Conservation (phyloP, 768 basidiomycete species). For the Suillus cothurnatus region DNA sequence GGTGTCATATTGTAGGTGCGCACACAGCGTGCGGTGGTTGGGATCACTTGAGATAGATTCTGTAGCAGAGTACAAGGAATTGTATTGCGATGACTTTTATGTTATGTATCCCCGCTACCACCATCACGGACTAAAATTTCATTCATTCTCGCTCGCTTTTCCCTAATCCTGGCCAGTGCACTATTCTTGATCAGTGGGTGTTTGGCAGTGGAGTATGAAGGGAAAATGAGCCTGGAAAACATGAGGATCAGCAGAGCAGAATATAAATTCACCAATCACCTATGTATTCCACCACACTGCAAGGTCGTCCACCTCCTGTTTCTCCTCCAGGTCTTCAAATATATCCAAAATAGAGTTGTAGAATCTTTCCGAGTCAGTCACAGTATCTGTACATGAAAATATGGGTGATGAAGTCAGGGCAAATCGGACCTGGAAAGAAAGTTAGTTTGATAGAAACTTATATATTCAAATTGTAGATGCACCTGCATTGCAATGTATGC, state of each 20-base stretch:
- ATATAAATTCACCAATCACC: slow-evolving; percentile 7
- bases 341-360: slow-evolving; percentile 23
- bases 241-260: neutral
- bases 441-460: neutral
- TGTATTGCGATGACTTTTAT: too few relatives aligned
- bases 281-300: slow-evolving; percentile 24
- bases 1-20: too few relatives aligned
- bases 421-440: slow-evolving; percentile 18
- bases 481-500: slow-evolving; percentile 26
- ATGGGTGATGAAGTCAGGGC: slow-evolving; percentile 17
- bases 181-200: neutral
- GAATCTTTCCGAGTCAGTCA: slow-evolving; percentile 28
- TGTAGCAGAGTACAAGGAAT: too few relatives aligned
- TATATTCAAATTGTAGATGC: neutral
- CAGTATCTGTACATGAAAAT: slow-evolving; percentile 21
- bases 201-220: slow-evolving; percentile 6
- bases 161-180: too few relatives aligned
- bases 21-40: too few relatives aligned
- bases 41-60: too few relatives aligned
- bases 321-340: slow-evolving; percentile 23
- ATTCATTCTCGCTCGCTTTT: too few relatives aligned
- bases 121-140: too few relatives aligned
- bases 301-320: slow-evolving; percentile 20
- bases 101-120: too few relatives aligned
- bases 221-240: slow-evolving; percentile 11